These are phyloP conservation scores for Isabelozyma pseudorhagii DNA, from an alignment of 805 yeast species.

Conservation along the genomic window DNA sequence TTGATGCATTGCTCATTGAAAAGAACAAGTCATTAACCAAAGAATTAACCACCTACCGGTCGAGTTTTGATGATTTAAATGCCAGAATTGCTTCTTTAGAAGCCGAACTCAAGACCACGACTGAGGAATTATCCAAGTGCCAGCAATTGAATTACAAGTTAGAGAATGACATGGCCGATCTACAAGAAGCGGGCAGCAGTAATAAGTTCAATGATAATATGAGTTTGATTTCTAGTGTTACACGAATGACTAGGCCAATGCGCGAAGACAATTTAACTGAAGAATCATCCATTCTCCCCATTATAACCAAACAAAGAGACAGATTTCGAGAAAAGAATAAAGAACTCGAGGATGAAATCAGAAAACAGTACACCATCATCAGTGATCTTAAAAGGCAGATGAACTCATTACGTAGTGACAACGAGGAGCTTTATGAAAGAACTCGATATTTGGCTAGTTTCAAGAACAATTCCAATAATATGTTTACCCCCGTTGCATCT, in stretches of 20 bases:
- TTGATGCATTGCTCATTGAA: slow-evolving; percentile 61
- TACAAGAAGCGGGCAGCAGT: slow-evolving; percentile 43
- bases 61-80: slow-evolving; percentile 48
- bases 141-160: slow-evolving; percentile 54
- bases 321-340: slow-evolving; percentile 79
- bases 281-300: slow-evolving; percentile 65
- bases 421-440: slow-evolving; percentile 75
- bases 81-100: slow-evolving; percentile 42
- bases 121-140: slow-evolving; percentile 39
- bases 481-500: slow-evolving; percentile 2
- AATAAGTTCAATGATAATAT: slow-evolving; percentile 57
- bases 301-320: slow-evolving; percentile 92
- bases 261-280: slow-evolving; percentile 34
- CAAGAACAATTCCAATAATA: slow-evolving; percentile 16
- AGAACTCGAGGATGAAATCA: slow-evolving; percentile 80
- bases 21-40: slow-evolving; percentile 72
- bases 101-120: slow-evolving; percentile 26
- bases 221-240: slow-evolving; percentile 62
- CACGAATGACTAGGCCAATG: slow-evolving; percentile 19
- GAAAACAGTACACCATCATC: slow-evolving; percentile 51
- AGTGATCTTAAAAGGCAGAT: slow-evolving; percentile 65
- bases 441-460: slow-evolving; percentile 63
- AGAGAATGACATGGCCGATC: slow-evolving; percentile 67
- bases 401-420: slow-evolving; percentile 64
- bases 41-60: slow-evolving; percentile 65